Evolutionary conservation across 768 basidiomycete species (phyloP).

Genomic region (Leccinum incarnatum): DNA sequence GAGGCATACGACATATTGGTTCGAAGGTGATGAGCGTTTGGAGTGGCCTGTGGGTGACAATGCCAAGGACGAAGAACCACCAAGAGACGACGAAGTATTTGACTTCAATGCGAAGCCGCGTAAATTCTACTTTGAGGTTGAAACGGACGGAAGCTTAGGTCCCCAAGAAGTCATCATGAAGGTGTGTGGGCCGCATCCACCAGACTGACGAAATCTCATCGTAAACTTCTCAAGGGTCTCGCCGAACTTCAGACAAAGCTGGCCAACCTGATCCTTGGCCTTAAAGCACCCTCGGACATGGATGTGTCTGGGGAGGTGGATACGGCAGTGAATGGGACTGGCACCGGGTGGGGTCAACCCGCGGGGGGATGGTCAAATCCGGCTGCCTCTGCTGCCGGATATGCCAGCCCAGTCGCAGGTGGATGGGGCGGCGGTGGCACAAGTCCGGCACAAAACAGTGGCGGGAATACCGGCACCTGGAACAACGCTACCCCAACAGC

Average conservation of each 20-base stretch:
- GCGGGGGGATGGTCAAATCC: slow-evolving; percentile 29
- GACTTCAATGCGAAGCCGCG: slow-evolving; percentile 86
- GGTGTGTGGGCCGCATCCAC: slow-evolving; percentile 38
- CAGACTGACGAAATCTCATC: not conserved
- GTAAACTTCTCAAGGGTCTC: slow-evolving; percentile 52
- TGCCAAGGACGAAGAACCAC: slow-evolving; percentile 77
- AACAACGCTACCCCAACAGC: slow-evolving; percentile 23
- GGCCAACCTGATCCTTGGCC: slow-evolving; percentile 72
- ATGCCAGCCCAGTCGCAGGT: slow-evolving; percentile 30
- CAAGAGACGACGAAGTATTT: slow-evolving; percentile 78
- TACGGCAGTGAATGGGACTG: slow-evolving; percentile 22
- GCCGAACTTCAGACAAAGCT: slow-evolving; percentile 77
- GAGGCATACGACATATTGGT: slow-evolving; percentile 95
- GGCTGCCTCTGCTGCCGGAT: slow-evolving; percentile 31
- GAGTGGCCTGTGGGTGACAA: slow-evolving; percentile 96
- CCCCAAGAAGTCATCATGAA: slow-evolving; percentile 90
- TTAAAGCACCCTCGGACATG: slow-evolving; percentile 61
- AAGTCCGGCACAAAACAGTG: slow-evolving; percentile 25
- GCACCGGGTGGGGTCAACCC: slow-evolving; percentile 21
- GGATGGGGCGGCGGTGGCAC: slow-evolving; percentile 30
- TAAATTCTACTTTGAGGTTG: slow-evolving; percentile 92
- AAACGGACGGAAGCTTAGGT: slow-evolving; percentile 86
- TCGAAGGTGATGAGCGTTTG: slow-evolving; percentile 68
- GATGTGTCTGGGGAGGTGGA: slow-evolving; percentile 47
- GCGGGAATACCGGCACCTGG: slow-evolving; percentile 21